These are phyloP conservation scores for Olyra latifolia DNA, from an alignment of 176 grass and related monocot species.

Conservation along the genomic window DNA sequence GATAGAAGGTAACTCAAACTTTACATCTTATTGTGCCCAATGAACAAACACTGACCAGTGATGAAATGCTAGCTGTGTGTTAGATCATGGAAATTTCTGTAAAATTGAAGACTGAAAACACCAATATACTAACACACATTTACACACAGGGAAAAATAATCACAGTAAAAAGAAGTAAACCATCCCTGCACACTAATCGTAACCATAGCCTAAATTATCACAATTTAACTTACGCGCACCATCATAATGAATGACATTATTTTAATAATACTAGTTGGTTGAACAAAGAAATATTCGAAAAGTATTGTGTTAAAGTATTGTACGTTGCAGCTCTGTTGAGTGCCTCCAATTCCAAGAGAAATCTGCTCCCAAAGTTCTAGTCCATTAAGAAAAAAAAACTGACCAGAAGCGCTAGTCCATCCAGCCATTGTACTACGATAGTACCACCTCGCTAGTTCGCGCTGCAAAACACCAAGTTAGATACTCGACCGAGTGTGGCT, in stretches of 20 bases:
- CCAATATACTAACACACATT: neutral
- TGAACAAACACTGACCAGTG: neutral
- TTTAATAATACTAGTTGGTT: neutral
- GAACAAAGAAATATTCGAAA: neutral
- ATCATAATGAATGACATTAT: neutral
- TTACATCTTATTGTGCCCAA: neutral
- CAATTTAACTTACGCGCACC: neutral
- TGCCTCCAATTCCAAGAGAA: neutral
- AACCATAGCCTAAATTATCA: neutral
- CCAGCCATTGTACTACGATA: neutral
- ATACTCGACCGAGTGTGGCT: rapidly evolving
- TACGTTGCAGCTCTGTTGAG: neutral
- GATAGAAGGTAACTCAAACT: neutral
- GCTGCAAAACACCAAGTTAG: neutral
- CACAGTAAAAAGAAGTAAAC: neutral
- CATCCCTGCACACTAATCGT: neutral
- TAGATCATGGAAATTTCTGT: neutral
- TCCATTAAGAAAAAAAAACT: neutral
- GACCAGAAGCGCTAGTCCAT: neutral
- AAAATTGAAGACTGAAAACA: neutral
- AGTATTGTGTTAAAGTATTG: neutral
- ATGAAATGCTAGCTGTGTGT: neutral
- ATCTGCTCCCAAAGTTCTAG: neutral
- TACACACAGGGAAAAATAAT: neutral
- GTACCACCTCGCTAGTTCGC: neutral